Percentiles rank a stretch among this genome's conserved stretches.
These are phyloP conservation scores for Aspergillus vadensis DNA, from an alignment of 2,329 filamentous ascomycete genomes.

Conservation along the genomic window DNA sequence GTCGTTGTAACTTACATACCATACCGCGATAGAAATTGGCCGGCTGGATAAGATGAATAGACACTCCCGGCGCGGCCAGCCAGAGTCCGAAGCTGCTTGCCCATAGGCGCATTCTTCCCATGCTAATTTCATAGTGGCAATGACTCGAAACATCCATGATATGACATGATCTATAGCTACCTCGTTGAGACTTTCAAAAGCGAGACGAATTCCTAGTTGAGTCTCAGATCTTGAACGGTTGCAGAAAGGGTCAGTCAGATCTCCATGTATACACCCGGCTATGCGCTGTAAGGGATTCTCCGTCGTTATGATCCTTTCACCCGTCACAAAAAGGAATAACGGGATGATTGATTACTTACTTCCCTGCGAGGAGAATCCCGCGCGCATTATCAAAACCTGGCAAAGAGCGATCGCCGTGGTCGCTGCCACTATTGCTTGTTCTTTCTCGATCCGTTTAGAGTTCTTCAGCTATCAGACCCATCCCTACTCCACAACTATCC, in stretches of 20 bases:
- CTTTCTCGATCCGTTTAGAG: slow-evolving; percentile 10
- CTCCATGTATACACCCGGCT: neutral
- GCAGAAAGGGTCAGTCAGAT: neutral
- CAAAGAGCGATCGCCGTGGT: slow-evolving; percentile 5
- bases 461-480: slow-evolving; percentile 10
- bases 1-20: slow-evolving; percentile 14
- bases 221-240: neutral
- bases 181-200: neutral
- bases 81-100: neutral
- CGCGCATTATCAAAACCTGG: slow-evolving; percentile 2
- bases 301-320: neutral
- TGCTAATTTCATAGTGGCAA: neutral
- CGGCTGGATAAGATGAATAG: slow-evolving; percentile 3
- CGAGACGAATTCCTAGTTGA: neutral
- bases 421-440: slow-evolving; percentile 10
- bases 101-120: neutral
- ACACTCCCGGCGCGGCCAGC: neutral
- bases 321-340: slow-evolving; percentile 1
- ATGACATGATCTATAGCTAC: neutral
- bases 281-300: neutral
- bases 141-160: slow-evolving; percentile 8
- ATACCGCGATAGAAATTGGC: slow-evolving; percentile 5
- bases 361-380: neutral
- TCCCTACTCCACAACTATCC: slow-evolving; percentile 12
- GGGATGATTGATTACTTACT: neutral